These are phyloP conservation scores for Kodamaea sp. DNA, from an alignment of 1,139 yeast genomes.

Conservation along the genomic window DNA sequence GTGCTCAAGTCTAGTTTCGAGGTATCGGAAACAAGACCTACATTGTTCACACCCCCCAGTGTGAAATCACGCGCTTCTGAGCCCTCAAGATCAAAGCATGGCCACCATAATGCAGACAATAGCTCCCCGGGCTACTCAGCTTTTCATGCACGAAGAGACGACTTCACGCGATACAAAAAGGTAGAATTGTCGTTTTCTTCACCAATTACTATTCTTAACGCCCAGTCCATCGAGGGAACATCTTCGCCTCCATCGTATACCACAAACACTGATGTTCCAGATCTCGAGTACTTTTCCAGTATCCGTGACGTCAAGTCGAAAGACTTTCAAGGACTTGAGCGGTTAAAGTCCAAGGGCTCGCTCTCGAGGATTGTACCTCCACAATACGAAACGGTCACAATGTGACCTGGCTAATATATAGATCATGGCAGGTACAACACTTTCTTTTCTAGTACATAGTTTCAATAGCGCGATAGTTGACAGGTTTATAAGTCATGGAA, in stretches of 20 bases:
- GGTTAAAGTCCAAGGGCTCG: not conserved
- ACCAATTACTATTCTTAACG: constrained; percentile 15
- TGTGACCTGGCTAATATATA: too few species aligned
- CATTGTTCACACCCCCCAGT: not conserved
- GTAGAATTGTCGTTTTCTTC: constrained; percentile 18
- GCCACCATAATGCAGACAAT: not conserved
- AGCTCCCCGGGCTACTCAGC: constrained; percentile 13
- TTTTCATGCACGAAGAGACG: constrained; percentile 11
- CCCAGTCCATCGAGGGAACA: constrained; percentile 14
- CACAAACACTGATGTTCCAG: not conserved
- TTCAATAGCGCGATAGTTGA: too few species aligned
- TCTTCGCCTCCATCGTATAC: constrained; percentile 15
- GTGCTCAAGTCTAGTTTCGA: constrained; percentile 15
- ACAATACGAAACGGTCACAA: not conserved
- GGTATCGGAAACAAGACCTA: constrained; percentile 12
- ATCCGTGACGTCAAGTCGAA: not conserved
- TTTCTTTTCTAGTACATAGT: too few species aligned
- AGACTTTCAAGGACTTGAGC: not conserved
- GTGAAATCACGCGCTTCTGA: too few species aligned
- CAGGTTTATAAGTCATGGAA: too few species aligned
- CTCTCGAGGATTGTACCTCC: constrained; percentile 1
- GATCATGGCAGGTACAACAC: too few species aligned
- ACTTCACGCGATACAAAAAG: constrained; percentile 10
- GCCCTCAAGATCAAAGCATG: not conserved
- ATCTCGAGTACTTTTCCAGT: not conserved